Conservation (phyloP, 169 alveolate species). For the Besnoitia besnoiti region DNA sequence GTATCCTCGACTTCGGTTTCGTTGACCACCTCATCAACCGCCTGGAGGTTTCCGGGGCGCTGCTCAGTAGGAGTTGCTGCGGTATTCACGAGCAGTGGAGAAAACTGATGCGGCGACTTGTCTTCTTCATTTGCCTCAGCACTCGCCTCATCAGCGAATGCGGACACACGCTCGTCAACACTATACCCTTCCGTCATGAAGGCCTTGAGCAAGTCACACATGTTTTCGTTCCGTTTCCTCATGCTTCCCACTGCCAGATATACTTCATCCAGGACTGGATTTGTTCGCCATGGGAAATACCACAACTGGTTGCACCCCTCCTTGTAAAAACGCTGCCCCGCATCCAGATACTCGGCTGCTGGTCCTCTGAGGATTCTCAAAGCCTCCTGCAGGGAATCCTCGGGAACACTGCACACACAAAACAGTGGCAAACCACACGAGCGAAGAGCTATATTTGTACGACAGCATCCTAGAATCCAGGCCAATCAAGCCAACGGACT, state of each 20-base stretch:
- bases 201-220: background rate
- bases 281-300: conserved; percentile 1
- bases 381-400: conserved; percentile 23
- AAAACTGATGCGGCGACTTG: background rate
- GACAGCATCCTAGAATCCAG: too few relatives aligned
- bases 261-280: background rate
- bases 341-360: background rate
- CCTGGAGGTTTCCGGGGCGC: background rate
- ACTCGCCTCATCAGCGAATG: background rate
- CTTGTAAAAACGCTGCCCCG: conserved; percentile 13
- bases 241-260: background rate
- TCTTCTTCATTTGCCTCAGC: background rate
- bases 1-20: background rate
- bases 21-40: background rate
- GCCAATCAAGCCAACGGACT: too few relatives aligned
- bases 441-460: too few relatives aligned
- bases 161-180: background rate
- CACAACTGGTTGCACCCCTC: background rate
- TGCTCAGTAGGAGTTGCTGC: background rate
- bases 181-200: conserved; percentile 17
- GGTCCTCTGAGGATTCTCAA: background rate
- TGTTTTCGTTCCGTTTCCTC: background rate
- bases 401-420: background rate
- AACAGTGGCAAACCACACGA: too few relatives aligned
- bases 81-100: background rate